phyloP scores from a whole-genome alignment of 2,329 filamentous ascomycete species.

The Pestalotiopsis fici region DNA sequence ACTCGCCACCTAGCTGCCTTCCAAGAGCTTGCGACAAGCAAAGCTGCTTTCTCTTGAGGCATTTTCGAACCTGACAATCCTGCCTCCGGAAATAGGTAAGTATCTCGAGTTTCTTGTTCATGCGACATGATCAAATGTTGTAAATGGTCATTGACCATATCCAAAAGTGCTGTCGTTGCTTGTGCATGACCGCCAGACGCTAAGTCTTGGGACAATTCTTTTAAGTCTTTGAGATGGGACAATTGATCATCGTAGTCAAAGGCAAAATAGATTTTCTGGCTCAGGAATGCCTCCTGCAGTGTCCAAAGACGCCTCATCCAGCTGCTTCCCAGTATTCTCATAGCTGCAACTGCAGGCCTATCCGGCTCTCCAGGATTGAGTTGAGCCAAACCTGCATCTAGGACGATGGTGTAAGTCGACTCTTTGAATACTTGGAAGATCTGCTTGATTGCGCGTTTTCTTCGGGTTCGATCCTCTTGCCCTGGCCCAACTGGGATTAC shows the following conservation, averaged over 20 bases:
- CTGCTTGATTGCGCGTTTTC: background rate
- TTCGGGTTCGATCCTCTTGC: background rate
- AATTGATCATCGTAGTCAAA: background rate
- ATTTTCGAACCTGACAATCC: background rate
- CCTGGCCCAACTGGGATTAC: background rate
- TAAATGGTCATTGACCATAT: background rate
- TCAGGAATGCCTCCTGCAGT: constrained; percentile 3
- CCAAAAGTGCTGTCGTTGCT: background rate
- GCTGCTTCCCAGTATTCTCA: background rate
- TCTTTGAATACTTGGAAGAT: constrained; percentile 1
- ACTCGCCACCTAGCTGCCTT: constrained; percentile 8
- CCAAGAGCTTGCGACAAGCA: background rate
- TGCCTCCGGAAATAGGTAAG: background rate
- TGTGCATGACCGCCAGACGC: background rate
- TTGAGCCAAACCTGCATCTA: background rate
- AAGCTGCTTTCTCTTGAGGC: background rate
- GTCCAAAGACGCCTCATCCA: constrained; percentile 10
- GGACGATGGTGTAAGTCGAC: background rate
- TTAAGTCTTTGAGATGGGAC: background rate
- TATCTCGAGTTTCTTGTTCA: background rate
- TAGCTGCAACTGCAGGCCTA: background rate
- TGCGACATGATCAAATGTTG: background rate
- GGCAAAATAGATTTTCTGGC: background rate
- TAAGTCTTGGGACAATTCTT: background rate
- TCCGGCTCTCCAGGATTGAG: background rate